Evolutionary conservation across 2,329 filamentous ascomycete genomes (phyloP), one percentile per base, ranked within the genome.

Genomic region (Lecanicillium sp.): DNA sequence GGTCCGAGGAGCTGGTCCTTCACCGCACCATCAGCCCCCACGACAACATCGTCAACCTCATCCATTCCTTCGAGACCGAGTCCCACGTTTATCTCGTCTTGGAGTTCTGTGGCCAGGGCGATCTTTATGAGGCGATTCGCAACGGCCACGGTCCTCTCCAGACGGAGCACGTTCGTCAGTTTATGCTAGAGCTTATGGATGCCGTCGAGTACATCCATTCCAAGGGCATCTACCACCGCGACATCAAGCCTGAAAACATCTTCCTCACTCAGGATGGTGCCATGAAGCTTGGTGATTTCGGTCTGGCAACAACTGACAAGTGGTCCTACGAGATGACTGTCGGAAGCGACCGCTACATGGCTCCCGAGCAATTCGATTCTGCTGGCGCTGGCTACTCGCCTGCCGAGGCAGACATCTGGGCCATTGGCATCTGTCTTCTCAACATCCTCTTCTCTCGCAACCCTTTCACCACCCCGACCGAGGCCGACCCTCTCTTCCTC

Each of bases 201-300:
- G 88, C 91, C 43, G 86, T 98, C 42, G 83, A 87, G 53, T 90
- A 89, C 68, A 89, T 95, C 69, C 93, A 98, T 67, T 78, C 79
- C 54, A 90, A 90, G 66, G 90, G 89, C 55, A 81, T 97, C 62
- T 96, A 90, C 66, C 93, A 98, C 64, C 87, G 93, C 52, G 93
- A 98, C 67, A 96, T 98, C 79, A 98, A 98, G 73, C 93, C 93
- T 0, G 93, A 98, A 77, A 98, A 98, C 74, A 95, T 98, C 67
- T 97, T 98, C 67, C 77, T 98, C 54, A 87, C 84, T 51, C 80
- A 90, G 52, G 80, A 85, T 56, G 91, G 91, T 46, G 78, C 84
- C 32, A 87, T 97, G 86, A 98, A 98, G 72, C 82, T 98, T 29
- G 93, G 93, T 60, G 93, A 98, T 67, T 95, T 97, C 64, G 93